Evolutionary conservation across 139 green algal genomes (phyloP).

Genomic region (Monoraphidium neglectum): DNA sequence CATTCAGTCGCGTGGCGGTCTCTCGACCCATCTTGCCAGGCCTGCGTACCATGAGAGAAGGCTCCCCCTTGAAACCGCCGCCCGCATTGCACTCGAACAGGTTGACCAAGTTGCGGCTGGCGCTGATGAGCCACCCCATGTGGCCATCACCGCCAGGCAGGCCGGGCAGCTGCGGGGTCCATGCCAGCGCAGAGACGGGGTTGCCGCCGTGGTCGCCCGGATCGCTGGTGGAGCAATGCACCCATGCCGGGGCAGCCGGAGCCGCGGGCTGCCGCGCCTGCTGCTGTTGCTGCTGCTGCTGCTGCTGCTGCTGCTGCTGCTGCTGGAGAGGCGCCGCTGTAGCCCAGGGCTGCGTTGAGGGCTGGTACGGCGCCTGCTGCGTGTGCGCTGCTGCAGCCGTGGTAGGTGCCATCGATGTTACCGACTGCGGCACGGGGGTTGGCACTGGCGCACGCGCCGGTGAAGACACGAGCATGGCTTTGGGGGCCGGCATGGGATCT

Average conservation of each 20-base stretch:
- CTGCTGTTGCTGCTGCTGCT: not conserved
- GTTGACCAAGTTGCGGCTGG: conserved; percentile 56
- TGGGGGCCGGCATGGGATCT: not conserved
- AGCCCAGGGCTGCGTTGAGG: not conserved
- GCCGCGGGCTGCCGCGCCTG: not conserved
- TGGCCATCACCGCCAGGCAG: conserved; percentile 57
- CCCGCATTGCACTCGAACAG: conserved; percentile 64
- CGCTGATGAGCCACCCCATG: conserved; percentile 51
- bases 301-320: not conserved
- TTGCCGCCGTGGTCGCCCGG: not conserved
- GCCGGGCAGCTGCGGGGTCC: conserved; percentile 26
- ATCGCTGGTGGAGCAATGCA: not conserved
- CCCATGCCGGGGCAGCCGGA: not conserved
- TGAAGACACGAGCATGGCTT: too few species aligned
- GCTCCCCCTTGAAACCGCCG: conserved; percentile 34
- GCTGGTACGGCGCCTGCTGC: not conserved
- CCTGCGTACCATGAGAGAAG: conserved; percentile 41
- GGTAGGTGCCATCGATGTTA: too few species aligned
- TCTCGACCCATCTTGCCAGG: too few species aligned
- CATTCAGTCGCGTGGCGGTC: too few species aligned
- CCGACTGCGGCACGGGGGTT: too few species aligned
- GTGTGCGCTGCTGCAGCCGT: not conserved
- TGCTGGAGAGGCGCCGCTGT: not conserved
- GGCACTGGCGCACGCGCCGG: too few species aligned
- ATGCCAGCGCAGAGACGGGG: conserved; percentile 11